Evolutionary conservation across 805 yeast genomes (phyloP), one percentile per base, ranked within the genome.

Genomic region (Ogataea methanolica): DNA sequence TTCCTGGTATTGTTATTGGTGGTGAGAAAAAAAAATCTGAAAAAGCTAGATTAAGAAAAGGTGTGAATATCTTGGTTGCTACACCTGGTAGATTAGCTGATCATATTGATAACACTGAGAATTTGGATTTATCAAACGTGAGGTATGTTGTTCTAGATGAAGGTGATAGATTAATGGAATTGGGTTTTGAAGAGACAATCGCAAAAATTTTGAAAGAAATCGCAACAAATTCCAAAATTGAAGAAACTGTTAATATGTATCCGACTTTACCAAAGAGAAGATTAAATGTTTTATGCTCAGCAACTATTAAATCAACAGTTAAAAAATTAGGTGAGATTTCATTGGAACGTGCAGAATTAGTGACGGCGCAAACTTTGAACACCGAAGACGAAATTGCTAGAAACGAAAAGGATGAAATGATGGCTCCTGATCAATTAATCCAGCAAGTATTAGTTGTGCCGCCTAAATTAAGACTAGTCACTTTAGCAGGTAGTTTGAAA

Each of bases 1-100:
- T 95, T 5, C 97, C 99, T 0, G 96, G 98, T 36, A 80, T 91
- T 37, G 96, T 94, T 23, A 90, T 90, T 68, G 99, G 99, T 61
- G 99, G 99, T 51, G 99, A 94, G 64, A 91, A 92, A 77, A 92
- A 92, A 66, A 95, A 94, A 62, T 79, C 96, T 2, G 99, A 94
- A 66, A 94, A 94, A 75, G 97, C 98, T 1, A 73, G 99, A 59
- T 69, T 94, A 33, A 78, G 99, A 62, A 92, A 92, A 65, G 99
- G 99, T 54, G 96, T 91, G 33, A 94, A 94, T 65, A 82, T 94
- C 33, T 75, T 94, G n/a, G 95, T 94, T 38, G 97, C 96, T 12
- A 94, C 99, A 0, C 99, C 99, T 2, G 99, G 99, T 51, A 79
- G 99, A 58, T 71, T 94, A 39, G 86, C 88, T 9, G 99, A 94